Evolutionary conservation across 2,329 filamentous ascomycete species (phyloP).

Genomic region (Colletotrichum higginsianum): DNA sequence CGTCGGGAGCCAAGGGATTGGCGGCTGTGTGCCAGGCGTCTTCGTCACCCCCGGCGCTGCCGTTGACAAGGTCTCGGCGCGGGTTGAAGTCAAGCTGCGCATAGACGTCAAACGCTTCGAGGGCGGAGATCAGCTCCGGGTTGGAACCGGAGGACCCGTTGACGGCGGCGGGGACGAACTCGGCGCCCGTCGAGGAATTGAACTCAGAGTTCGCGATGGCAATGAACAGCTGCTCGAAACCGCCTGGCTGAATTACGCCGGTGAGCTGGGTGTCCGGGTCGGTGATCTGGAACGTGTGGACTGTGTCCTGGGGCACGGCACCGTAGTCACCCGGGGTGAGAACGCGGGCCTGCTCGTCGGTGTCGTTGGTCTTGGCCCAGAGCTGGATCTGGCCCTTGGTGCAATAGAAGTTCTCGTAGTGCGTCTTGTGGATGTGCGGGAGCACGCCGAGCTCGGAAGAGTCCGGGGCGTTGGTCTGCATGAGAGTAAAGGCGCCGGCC

Average conservation of each 20-base stretch:
- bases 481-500: slow-evolving; percentile 59
- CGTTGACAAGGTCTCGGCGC: slow-evolving; percentile 58
- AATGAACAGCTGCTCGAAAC: slow-evolving; percentile 64
- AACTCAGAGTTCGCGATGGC: slow-evolving; percentile 46
- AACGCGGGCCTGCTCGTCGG: slow-evolving; percentile 55
- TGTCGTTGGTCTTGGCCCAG: slow-evolving; percentile 51
- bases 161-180: slow-evolving; percentile 42
- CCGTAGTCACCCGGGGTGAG: slow-evolving; percentile 62
- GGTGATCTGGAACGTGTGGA: slow-evolving; percentile 63
- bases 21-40: slow-evolving; percentile 56
- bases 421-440: slow-evolving; percentile 58
- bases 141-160: slow-evolving; percentile 43
- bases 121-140: slow-evolving; percentile 51
- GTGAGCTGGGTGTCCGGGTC: slow-evolving; percentile 64
- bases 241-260: slow-evolving; percentile 61
- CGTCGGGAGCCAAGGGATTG: slow-evolving; percentile 51
- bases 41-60: slow-evolving; percentile 51
- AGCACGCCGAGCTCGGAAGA: slow-evolving; percentile 57
- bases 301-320: slow-evolving; percentile 60
- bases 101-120: slow-evolving; percentile 60
- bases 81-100: slow-evolving; percentile 57
- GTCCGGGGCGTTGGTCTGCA: slow-evolving; percentile 58
- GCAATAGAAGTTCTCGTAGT: slow-evolving; percentile 64
- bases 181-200: slow-evolving; percentile 53
- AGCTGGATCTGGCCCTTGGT: slow-evolving; percentile 61